Percentiles rank a stretch among this genome's conserved stretches.
Conservation (phyloP, 2,329 filamentous ascomycete genomes). For the Epicoccum sorghinum region DNA sequence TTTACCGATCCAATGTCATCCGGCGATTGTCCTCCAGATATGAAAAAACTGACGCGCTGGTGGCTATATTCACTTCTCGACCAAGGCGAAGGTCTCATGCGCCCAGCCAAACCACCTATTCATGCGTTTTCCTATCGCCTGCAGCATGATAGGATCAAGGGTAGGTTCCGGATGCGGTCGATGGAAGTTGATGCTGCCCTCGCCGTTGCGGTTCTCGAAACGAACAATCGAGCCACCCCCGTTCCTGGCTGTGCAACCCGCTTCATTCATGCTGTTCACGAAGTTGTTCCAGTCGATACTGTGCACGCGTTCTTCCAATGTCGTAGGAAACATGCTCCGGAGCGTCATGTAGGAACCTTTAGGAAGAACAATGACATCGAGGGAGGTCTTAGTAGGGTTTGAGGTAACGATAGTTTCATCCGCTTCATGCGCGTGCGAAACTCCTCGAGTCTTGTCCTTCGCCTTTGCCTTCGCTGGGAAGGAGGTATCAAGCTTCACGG, state of each 20-base stretch:
- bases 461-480: too few species aligned
- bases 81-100: conserved; percentile 25
- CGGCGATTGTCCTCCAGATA: too few species aligned
- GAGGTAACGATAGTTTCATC: too few species aligned
- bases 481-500: too few species aligned
- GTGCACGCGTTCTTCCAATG: background rate
- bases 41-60: too few species aligned
- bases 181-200: conserved; percentile 34
- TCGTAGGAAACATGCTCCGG: background rate
- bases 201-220: conserved; percentile 15
- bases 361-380: too few species aligned
- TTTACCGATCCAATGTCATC: too few species aligned
- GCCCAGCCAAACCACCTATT: conserved; percentile 39
- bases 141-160: conserved; percentile 19
- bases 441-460: too few species aligned
- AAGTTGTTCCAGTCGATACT: background rate
- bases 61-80: background rate
- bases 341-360: too few species aligned
- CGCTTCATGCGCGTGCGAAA: too few species aligned
- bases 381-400: too few species aligned
- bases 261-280: conserved; percentile 19
- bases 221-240: conserved; percentile 23
- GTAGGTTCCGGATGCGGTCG: conserved; percentile 34
- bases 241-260: conserved; percentile 18
- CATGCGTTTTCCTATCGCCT: conserved; percentile 12